phyloP scores from a whole-genome alignment of 495 filamentous ascomycete species.

The Penicillium ucsense region DNA sequence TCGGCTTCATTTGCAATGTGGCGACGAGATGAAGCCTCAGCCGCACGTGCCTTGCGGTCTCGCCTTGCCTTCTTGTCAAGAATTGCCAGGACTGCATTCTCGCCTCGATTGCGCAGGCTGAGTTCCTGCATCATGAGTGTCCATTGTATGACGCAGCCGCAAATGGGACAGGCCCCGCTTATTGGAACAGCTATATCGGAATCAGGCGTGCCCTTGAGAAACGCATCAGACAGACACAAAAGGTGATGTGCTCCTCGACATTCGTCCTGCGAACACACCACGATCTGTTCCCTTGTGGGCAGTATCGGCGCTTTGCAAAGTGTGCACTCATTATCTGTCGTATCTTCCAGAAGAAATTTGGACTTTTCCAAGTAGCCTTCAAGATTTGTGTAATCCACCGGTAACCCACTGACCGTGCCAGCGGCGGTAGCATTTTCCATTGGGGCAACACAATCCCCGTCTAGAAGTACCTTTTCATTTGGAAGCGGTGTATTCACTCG shows the following conservation, averaged over 20 bases:
- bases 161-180: slow-evolving; percentile 63
- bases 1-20: not conserved
- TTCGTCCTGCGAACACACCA: slow-evolving; percentile 56
- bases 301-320: slow-evolving; percentile 49
- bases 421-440: slow-evolving; percentile 5
- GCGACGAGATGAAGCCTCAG: too few relatives aligned
- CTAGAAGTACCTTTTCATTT: slow-evolving; percentile 45
- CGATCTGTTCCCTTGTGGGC: slow-evolving; percentile 41
- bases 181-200: slow-evolving; percentile 52
- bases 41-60: slow-evolving; percentile 6
- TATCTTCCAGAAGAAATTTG: slow-evolving; percentile 49
- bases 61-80: slow-evolving; percentile 43
- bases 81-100: slow-evolving; percentile 53
- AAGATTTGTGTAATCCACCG: slow-evolving; percentile 55
- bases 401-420: slow-evolving; percentile 42
- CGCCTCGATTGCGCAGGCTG: slow-evolving; percentile 57
- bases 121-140: slow-evolving; percentile 71
- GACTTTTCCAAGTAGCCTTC: slow-evolving; percentile 67
- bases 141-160: slow-evolving; percentile 57
- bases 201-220: slow-evolving; percentile 41
- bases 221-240: slow-evolving; percentile 59
- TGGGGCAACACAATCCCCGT: slow-evolving; percentile 26
- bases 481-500: slow-evolving; percentile 39
- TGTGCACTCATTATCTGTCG: slow-evolving; percentile 47
- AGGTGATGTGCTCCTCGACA: slow-evolving; percentile 68